A percentile compares a stretch with the other conserved stretches of the same genome.
Evolutionary conservation across 225 moss, liverwort and hornwort species (phyloP).

Genomic region (Marchantia polymorpha): DNA sequence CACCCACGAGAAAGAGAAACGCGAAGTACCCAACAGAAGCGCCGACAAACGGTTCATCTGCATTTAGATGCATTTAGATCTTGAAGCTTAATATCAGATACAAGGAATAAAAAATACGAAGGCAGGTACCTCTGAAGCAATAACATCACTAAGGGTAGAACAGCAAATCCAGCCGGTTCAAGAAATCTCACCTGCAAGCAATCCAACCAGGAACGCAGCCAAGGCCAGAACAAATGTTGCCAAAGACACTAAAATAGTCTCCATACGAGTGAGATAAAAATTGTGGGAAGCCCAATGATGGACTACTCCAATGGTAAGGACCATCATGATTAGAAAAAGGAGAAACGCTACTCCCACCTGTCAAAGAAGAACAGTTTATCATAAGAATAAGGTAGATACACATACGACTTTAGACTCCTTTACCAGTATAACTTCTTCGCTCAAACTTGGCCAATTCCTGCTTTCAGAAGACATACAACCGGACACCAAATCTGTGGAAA

Average conservation of each 20-base stretch:
- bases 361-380: neutral
- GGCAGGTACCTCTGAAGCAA: neutral
- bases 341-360: conserved; percentile 99
- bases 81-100: neutral
- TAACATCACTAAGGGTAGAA: neutral
- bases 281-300: conserved; percentile 99
- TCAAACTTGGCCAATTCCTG: neutral
- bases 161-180: neutral
- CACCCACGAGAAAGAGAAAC: conserved; percentile 80
- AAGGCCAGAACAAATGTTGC: conserved; percentile 86
- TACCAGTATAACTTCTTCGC: neutral
- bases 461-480: neutral
- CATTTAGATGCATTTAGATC: conserved; percentile 4
- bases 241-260: conserved; percentile 79
- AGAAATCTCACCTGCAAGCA: conserved; percentile 67
- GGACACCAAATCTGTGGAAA: neutral
- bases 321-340: conserved; percentile 73
- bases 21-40: conserved; percentile 98
- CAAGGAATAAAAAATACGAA: too few species aligned
- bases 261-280: conserved; percentile 95
- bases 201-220: conserved; percentile 93
- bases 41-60: conserved; percentile 98
- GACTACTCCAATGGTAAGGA: conserved; percentile 81
- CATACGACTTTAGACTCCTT: neutral
- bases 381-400: too few species aligned